Base-by-base conservation (phyloP, 176 grass and related monocot genomes). In the Aechmea fasciata region DNA sequence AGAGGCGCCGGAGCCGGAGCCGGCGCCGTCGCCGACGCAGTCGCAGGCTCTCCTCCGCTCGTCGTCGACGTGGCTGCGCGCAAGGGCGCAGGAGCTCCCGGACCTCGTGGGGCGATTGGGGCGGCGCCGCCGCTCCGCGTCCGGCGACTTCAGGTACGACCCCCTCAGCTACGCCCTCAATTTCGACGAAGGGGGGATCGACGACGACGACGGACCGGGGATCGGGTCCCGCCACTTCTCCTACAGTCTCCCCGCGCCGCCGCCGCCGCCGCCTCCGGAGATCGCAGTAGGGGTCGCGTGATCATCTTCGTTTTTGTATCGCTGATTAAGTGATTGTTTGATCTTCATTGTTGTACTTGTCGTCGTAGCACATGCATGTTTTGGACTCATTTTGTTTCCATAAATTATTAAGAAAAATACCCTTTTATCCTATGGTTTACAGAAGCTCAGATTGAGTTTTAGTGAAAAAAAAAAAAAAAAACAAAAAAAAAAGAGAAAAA, bases 61-160 rank as follows among this genome's bases (percentile, higher is more conserved):
- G 22, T 78, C 83, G 65, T 90, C 87, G 66, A 90, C 78, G 73
- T 86, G 84, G 79, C 83, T 85, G 73, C 52, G 68, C 51, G 67
- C 70, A 66, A 64, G 54, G 13, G 1, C 71, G 70, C 70, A 26
- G 70, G 2, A 10, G 26, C 15, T 26, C 63, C 54, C 48, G 17
- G 11, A 13, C 14, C 13, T 13, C 14, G 15, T 14, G 15, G 8
- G 54, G 9, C n/a, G 54, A 3, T 18, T 57, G 54, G 19, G 14
- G 6, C n/a, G 54, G 15, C 15, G 54, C n/a, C 15, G 54, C 7
- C 54, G 54, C 54, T 18, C 20, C 54, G 13, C 54, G n/a, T 14
- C n/a, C 54, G 54, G 54, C 54, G 54, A 59, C n/a, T 59, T 59
- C 15, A 59, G 15, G n/a, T 59, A 59, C 54, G 54, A 59, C 19